Evolutionary conservation across 2,329 filamentous ascomycete genomes (phyloP).

Genomic region (Phaeosphaeriaceae sp.): DNA sequence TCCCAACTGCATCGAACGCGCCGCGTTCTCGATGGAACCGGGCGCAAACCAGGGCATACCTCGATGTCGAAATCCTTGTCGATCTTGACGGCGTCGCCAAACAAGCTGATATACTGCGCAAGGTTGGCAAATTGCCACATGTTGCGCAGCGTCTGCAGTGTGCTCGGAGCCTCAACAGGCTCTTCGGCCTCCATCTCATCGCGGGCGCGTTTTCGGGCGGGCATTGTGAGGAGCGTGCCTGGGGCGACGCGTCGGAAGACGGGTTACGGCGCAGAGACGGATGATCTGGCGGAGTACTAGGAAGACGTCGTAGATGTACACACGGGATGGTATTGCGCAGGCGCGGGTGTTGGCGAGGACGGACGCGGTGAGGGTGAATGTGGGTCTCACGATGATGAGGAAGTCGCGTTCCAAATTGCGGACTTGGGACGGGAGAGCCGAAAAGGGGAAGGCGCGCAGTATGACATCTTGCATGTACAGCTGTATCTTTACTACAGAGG

Average conservation of each 20-base stretch:
- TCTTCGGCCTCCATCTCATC: conserved; percentile 63
- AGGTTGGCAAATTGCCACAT: conserved; percentile 97
- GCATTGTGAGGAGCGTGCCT: conserved; percentile 42
- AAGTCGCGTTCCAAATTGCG: conserved; percentile 9
- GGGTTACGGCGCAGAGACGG: not conserved
- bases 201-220: conserved; percentile 49
- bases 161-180: conserved; percentile 50
- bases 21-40: conserved; percentile 18
- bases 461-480: not conserved
- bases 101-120: conserved; percentile 91
- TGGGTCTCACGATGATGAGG: conserved; percentile 7
- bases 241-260: conserved; percentile 42
- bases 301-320: not conserved
- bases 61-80: conserved; percentile 89
- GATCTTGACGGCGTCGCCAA: conserved; percentile 88
- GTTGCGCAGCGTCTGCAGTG: conserved; percentile 75
- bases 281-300: not conserved
- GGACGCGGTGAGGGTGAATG: conserved; percentile 8
- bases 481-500: not conserved
- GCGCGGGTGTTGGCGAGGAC: not conserved
- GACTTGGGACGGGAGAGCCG: conserved; percentile 1
- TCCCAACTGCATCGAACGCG: conserved; percentile 6
- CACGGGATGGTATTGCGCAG: not conserved
- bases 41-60: conserved; percentile 60
- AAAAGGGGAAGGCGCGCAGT: conserved; percentile 6